phyloP scores from a whole-genome alignment of 192 early-diverging fungal species.

The Gonapodya sp. region DNA sequence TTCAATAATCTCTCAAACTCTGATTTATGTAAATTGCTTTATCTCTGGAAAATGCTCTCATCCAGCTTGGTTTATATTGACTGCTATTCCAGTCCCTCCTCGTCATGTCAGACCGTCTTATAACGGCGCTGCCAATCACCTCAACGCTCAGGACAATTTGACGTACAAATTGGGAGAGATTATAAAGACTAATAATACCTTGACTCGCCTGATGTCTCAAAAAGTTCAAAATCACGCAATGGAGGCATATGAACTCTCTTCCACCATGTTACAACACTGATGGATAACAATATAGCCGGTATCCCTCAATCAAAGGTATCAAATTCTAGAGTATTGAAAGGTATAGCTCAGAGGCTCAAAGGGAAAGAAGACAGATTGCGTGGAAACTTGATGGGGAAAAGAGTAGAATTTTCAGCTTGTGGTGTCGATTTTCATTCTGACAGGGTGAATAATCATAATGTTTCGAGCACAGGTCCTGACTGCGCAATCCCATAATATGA shows the following conservation, averaged over 20 bases:
- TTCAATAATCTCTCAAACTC: slow-evolving; percentile 78
- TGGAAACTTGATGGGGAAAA: slow-evolving; percentile 99
- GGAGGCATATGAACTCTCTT: slow-evolving; percentile 83
- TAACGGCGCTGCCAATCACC: slow-evolving; percentile 59
- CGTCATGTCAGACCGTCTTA: slow-evolving; percentile 94
- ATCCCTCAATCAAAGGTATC: slow-evolving; percentile 85
- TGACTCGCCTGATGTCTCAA: slow-evolving; percentile 71
- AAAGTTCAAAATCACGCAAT: slow-evolving; percentile 79
- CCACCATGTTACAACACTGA: slow-evolving; percentile 93
- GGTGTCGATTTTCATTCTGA: no score
- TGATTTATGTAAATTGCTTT: slow-evolving; percentile 82
- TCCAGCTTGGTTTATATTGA: slow-evolving; percentile 97
- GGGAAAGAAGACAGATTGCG: slow-evolving; percentile 98
- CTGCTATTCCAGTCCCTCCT: slow-evolving; percentile 89
- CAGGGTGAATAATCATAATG: no score
- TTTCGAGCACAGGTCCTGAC: no score
- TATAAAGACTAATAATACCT: slow-evolving; percentile 80
- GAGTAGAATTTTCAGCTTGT: slow-evolving; percentile 99
- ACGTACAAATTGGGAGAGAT: slow-evolving; percentile 91
- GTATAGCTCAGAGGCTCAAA: slow-evolving; percentile 92
- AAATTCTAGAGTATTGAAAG: slow-evolving; percentile 88
- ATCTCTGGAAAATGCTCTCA: slow-evolving; percentile 79
- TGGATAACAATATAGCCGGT: slow-evolving; percentile 94
- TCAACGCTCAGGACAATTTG: slow-evolving; percentile 83
- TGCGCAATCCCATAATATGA: no score